Evolutionary conservation across 2,329 filamentous ascomycete species (phyloP).

Genomic region (Colletotrichum sp.): DNA sequence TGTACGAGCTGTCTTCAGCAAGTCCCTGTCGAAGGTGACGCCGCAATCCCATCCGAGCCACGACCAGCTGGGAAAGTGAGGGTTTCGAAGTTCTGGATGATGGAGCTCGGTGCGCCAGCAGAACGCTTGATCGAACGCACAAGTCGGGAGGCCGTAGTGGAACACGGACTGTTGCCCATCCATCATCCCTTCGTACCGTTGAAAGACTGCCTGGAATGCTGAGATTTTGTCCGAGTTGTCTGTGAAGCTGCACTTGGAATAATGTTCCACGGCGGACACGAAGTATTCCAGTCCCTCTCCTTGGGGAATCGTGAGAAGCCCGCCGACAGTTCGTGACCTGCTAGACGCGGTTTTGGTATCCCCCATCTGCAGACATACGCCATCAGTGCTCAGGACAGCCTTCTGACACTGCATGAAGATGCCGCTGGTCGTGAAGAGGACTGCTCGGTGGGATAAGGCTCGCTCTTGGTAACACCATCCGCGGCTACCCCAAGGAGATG

Average conservation of each 20-base stretch:
- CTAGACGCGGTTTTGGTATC: background rate
- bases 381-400: background rate
- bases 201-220: background rate
- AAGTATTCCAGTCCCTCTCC: background rate
- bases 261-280: background rate
- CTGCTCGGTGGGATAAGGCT: background rate
- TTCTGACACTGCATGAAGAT: background rate
- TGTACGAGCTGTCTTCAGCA: background rate
- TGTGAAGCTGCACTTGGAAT: background rate
- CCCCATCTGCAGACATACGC: rapidly evolving
- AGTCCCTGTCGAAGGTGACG: background rate
- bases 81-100: background rate
- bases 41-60: background rate
- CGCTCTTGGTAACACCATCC: background rate
- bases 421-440: background rate
- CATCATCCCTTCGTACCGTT: background rate
- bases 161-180: background rate
- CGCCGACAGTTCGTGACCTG: background rate
- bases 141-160: background rate
- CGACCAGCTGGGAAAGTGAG: background rate
- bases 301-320: background rate
- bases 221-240: background rate
- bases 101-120: background rate
- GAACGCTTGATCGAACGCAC: background rate
- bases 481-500: background rate